Conservation (phyloP, 164 flowering plant species). For the Echeveria elegans region DNA sequence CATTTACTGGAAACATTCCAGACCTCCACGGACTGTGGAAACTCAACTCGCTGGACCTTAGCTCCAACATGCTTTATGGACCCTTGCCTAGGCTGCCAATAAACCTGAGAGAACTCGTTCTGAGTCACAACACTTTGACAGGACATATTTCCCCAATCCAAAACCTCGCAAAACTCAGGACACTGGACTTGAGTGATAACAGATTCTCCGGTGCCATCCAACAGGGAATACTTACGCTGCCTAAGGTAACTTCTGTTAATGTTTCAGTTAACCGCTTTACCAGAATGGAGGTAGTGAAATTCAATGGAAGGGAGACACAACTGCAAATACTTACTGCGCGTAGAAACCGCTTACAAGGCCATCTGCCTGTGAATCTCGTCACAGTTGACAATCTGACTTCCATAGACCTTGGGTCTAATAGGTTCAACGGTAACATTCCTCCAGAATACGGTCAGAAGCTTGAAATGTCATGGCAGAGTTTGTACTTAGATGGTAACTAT, state of each 20-base stretch:
- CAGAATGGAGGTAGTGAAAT: slow-evolving; percentile 13
- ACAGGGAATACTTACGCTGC: slow-evolving; percentile 17
- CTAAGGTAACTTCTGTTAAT: slow-evolving; percentile 18
- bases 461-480: background rate
- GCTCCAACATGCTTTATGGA: slow-evolving; percentile 26
- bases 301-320: slow-evolving; percentile 12
- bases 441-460: background rate
- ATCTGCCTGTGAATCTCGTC: background rate
- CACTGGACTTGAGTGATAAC: slow-evolving; percentile 28
- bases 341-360: slow-evolving; percentile 11
- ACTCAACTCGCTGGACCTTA: slow-evolving; percentile 22
- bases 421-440: background rate
- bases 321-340: slow-evolving; percentile 26
- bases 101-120: slow-evolving; percentile 14
- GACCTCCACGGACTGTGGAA: slow-evolving; percentile 28
- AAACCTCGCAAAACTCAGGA: slow-evolving; percentile 15
- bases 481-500: background rate
- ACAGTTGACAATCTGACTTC: slow-evolving; percentile 1
- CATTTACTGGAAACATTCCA: slow-evolving; percentile 27
- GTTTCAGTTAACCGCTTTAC: slow-evolving; percentile 28
- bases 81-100: slow-evolving; percentile 23
- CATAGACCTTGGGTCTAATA: background rate
- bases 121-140: slow-evolving; percentile 23
- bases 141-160: slow-evolving; percentile 22
- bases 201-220: slow-evolving; percentile 28